Evolutionary conservation across 2,329 filamentous ascomycete species (phyloP), one percentile per base, ranked within the genome.

Genomic region (Westerdykella ornata): DNA sequence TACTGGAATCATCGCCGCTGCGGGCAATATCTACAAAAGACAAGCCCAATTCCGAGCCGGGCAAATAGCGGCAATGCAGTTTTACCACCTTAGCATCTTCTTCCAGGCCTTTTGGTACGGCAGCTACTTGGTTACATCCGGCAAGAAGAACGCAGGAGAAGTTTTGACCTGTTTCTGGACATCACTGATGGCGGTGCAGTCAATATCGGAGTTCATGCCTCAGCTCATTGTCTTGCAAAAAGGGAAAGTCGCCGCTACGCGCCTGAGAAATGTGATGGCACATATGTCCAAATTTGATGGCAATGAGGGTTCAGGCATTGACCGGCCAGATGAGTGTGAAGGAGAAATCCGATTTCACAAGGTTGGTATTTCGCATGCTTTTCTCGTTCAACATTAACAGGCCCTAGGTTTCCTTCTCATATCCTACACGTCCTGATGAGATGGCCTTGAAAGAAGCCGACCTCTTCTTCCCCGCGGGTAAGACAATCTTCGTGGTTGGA

Each of bases 21-120:
- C 86, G 1, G 79, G 79, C 16, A 65, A 62, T 1, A 74, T 77
- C 39, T 94, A 88, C 51, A 67, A 80, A 9, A 68, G 76, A 13
- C 85, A 90, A 57, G 84, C 84, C 0, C 73, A 77, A 35, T 74
- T 79, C 13, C 85, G 81, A 49, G 80, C 85, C 1, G 60, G 81
- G 3, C 88, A 95, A 56, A 80, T 85, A 56, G 82, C 81, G 0
- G 77, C 84, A 36, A 74, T 86, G 38, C 81, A 83, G 35, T 78
- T 94, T 51, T 81, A 88, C 69, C 81, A 84, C 20, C 76, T 88
- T 3, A 74, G 73, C 1, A 81, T 96, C 60, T 96, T 97, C 51
- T 82, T 94, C 0, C 77, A 88, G 43, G 89, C 88, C 0, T 96
- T 97, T 57, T 95, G 86, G 79, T 94, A 89, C 53, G 89, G 88